A percentile compares a stretch with the other conserved stretches of the same genome.
Evolutionary conservation across 495 filamentous ascomycete genomes (phyloP).

Genomic region (Tirmania nivea): DNA sequence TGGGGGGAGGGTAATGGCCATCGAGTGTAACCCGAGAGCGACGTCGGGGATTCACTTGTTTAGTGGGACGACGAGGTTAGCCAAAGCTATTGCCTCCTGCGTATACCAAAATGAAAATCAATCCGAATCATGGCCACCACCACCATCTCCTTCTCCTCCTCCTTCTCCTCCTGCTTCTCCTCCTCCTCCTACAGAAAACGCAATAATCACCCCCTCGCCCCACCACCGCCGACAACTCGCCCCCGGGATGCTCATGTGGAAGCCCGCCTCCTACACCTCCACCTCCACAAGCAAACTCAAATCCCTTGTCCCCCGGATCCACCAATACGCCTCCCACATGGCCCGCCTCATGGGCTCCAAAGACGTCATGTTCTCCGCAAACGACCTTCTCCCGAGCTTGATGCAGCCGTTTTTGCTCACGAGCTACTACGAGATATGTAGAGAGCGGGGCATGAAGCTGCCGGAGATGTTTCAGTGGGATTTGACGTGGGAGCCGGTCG

Average conservation of each 20-base stretch:
- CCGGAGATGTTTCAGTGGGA: conserved; percentile 20
- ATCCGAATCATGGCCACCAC: background rate
- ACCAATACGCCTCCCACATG: conserved; percentile 12
- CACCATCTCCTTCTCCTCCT: background rate
- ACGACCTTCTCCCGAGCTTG: conserved; percentile 11
- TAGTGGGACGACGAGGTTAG: conserved; percentile 10
- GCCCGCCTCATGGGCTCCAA: conserved; percentile 9
- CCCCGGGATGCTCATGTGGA: conserved; percentile 19
- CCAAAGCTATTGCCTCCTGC: conserved; percentile 1
- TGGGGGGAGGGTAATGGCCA: conserved; percentile 4
- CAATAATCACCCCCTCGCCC: background rate
- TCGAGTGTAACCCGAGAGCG: conserved; percentile 19
- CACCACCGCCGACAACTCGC: conserved; percentile 10
- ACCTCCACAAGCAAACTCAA: conserved; percentile 1
- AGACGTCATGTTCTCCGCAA: conserved; percentile 13
- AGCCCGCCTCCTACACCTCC: no score
- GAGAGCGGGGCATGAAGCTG: conserved; percentile 10
- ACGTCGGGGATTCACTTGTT: conserved; percentile 18
- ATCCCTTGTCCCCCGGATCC: background rate
- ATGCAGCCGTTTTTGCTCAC: conserved; percentile 20
- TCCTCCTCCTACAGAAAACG: background rate
- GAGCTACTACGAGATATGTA: conserved; percentile 19
- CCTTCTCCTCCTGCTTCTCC: no score
- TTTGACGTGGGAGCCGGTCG: conserved; percentile 11
- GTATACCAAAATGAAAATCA: background rate